Conservation (phyloP, 2,329 filamentous ascomycete species). For the Diaporthe batatas region DNA sequence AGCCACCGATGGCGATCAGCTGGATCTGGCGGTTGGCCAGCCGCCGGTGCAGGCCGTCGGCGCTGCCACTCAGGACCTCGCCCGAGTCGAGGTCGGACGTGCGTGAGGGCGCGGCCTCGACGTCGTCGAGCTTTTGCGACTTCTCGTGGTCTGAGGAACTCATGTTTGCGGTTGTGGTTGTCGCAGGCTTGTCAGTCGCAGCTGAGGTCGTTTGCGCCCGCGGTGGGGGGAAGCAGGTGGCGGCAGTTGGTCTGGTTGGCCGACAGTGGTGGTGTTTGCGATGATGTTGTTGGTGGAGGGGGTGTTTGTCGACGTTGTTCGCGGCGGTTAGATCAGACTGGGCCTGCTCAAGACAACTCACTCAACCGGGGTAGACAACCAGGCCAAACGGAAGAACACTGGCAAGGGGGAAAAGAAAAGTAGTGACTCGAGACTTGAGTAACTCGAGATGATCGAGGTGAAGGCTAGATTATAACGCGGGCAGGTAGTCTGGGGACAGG, state of each 20-base stretch:
- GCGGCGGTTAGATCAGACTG: neutral
- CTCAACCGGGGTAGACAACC: neutral
- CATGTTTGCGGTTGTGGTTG: constrained; percentile 18
- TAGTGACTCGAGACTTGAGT: neutral
- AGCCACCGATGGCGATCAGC: constrained; percentile 70
- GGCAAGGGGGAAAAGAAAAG: neutral
- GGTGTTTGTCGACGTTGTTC: neutral
- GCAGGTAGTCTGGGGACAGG: neutral
- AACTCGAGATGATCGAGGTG: neutral
- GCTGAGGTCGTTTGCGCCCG: neutral
- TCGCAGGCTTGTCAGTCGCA: neutral
- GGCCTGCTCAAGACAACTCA: neutral
- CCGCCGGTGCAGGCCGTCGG: constrained; percentile 57
- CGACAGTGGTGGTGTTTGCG: neutral
- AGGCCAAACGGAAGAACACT: neutral
- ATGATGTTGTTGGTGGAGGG: too few relatives aligned
- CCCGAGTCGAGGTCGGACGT: constrained; percentile 30
- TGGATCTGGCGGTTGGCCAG: constrained; percentile 69
- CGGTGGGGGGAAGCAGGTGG: neutral
- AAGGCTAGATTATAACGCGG: neutral
- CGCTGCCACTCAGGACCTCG: constrained; percentile 35
- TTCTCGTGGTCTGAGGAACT: constrained; percentile 33
- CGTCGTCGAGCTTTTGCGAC: constrained; percentile 32
- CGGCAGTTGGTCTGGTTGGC: neutral
- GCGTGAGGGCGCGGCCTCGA: constrained; percentile 18